Conservation (phyloP, 257 asterid species). For the Primulina tabacum region DNA sequence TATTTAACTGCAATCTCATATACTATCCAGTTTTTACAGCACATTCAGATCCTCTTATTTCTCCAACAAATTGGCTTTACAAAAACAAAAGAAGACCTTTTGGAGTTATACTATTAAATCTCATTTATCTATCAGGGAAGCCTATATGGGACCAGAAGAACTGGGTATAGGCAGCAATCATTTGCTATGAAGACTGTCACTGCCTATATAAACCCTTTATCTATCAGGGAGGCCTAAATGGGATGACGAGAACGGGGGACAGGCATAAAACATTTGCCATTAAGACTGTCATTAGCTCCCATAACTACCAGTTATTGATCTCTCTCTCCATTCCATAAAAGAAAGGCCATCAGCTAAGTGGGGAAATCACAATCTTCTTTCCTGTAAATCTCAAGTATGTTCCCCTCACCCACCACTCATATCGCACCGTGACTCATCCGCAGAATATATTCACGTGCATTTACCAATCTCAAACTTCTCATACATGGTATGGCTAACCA, state of each 20-base stretch:
- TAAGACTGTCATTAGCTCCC: constrained; percentile 2
- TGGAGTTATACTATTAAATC: background rate
- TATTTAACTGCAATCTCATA: background rate
- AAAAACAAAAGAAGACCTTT: constrained; percentile 14
- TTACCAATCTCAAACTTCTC: background rate
- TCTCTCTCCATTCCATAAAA: background rate
- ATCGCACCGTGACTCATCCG: background rate
- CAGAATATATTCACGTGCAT: background rate
- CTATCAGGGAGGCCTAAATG: background rate
- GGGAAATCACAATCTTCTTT: background rate
- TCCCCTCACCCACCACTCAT: background rate
- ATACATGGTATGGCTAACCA: background rate
- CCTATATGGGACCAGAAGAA: background rate
- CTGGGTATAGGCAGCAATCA: background rate
- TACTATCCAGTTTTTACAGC: background rate
- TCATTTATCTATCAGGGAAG: background rate
- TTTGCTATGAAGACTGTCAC: constrained; percentile 10
- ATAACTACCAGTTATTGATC: constrained; percentile 14
- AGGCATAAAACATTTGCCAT: constrained; percentile 9
- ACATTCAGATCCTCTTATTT: background rate
- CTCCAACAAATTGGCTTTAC: background rate
- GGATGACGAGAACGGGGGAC: background rate
- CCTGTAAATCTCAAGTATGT: background rate
- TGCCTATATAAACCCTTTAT: background rate
- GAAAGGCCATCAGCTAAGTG: background rate